These are phyloP conservation scores for Neocucurbitaria cava DNA, from an alignment of 2,329 filamentous ascomycete species.

Conservation along the genomic window DNA sequence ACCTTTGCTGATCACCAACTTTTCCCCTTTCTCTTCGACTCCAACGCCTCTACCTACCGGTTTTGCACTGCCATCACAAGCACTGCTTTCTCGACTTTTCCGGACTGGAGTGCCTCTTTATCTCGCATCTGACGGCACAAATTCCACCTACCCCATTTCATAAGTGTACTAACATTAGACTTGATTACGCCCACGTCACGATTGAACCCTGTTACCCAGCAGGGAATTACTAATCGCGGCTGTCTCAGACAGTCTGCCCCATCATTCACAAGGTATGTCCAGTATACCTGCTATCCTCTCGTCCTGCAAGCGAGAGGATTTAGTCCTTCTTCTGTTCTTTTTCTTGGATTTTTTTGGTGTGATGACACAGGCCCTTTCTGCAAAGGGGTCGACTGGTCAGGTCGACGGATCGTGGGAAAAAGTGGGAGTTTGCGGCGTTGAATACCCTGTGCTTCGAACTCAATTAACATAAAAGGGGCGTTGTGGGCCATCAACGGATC, in stretches of 20 bases:
- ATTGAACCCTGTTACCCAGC: neutral
- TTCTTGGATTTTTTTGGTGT: neutral
- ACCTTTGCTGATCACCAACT: slow-evolving; percentile 30
- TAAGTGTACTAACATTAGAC: slow-evolving; percentile 14
- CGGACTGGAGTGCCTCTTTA: neutral
- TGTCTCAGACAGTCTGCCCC: neutral
- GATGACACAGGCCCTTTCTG: neutral
- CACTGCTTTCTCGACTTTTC: neutral
- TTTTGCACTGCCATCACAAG: neutral
- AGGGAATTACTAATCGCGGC: neutral
- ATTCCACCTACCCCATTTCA: neutral
- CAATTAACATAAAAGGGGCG: neutral
- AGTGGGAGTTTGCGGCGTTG: neutral
- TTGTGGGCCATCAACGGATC: neutral
- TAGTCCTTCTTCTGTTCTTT: neutral
- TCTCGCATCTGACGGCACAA: neutral
- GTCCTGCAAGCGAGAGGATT: slow-evolving; percentile 1
- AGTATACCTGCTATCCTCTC: neutral
- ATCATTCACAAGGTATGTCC: neutral
- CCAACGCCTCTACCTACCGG: neutral
- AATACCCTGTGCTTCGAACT: neutral
- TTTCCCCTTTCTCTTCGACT: slow-evolving; percentile 4
- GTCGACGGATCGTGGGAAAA: neutral
- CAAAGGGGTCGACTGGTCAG: neutral
- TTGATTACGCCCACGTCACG: neutral